Percentiles rank a stretch among this genome's conserved stretches.
Conservation (phyloP, 2,329 filamentous ascomycete genomes). For the Aureobasidium sp. region DNA sequence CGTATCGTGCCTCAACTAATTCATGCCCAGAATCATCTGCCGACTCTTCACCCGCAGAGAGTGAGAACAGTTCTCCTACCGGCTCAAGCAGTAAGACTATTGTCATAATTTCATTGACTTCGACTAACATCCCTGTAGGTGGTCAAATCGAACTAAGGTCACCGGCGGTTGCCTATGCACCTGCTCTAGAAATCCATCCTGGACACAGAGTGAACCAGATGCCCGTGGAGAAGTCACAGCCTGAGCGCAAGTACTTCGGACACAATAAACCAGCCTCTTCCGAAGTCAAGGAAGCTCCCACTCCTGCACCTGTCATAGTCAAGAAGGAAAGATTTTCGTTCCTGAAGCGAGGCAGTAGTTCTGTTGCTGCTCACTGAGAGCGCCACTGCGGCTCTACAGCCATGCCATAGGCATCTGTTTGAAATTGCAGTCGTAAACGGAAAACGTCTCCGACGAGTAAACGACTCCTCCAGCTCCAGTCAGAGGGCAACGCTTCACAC, state of each 20-base stretch:
- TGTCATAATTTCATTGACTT: not conserved
- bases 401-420: not conserved
- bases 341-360: slow-evolving; percentile 13
- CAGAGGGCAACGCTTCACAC: not conserved
- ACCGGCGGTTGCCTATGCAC: not conserved
- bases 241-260: slow-evolving; percentile 14
- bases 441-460: not conserved
- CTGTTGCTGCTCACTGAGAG: slow-evolving; percentile 17
- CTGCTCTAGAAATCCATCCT: slow-evolving; percentile 1
- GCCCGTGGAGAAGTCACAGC: not conserved
- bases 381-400: not conserved
- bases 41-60: slow-evolving; percentile 15
- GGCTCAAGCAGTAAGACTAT: slow-evolving; percentile 8
- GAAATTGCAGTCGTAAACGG: not conserved
- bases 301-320: not conserved
- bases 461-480: not conserved
- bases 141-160: slow-evolving; percentile 13
- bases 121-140: not conserved
- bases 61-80: slow-evolving; percentile 14
- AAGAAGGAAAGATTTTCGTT: slow-evolving; percentile 19
- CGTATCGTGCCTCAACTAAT: not conserved
- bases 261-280: slow-evolving; percentile 9
- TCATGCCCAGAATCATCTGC: not conserved
- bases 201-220: slow-evolving; percentile 6
- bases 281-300: not conserved